Evolutionary conservation across 306 rosid genomes (phyloP).

Genomic region (Vachellia pachyceras): DNA sequence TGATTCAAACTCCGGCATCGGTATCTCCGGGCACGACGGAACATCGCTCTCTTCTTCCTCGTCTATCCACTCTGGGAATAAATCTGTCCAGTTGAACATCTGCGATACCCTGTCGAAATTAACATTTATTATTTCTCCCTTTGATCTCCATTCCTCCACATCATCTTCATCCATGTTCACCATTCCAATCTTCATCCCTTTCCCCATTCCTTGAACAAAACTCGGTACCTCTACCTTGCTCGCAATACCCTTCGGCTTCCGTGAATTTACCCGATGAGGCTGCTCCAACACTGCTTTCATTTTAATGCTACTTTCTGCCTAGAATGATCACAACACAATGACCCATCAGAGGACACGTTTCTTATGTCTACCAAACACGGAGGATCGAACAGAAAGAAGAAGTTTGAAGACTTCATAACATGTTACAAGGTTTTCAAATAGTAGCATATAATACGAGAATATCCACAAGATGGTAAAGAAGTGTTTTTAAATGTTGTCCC

Average conservation of each 20-base stretch:
- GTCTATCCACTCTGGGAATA: constrained; percentile 94
- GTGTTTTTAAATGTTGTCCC: neutral
- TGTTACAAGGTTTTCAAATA: neutral
- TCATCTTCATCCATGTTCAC: constrained; percentile 72
- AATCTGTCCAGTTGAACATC: constrained; percentile 81
- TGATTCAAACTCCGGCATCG: constrained; percentile 66
- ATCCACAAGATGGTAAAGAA: neutral
- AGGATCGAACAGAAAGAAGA: neutral
- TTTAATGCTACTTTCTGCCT: constrained; percentile 62
- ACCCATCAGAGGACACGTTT: neutral
- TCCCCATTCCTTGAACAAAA: constrained; percentile 55
- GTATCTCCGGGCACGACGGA: constrained; percentile 80
- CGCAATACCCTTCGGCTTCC: constrained; percentile 43
- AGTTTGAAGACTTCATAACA: neutral
- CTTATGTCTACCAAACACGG: neutral
- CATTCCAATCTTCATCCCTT: constrained; percentile 76
- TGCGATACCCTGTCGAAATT: constrained; percentile 65
- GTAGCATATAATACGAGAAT: neutral
- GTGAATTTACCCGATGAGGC: constrained; percentile 19
- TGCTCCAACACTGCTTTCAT: constrained; percentile 69
- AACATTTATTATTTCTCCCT: constrained; percentile 44
- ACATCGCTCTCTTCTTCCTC: constrained; percentile 92
- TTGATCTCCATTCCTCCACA: constrained; percentile 57
- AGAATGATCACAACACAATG: constrained; percentile 3
- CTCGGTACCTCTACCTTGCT: constrained; percentile 63